Evolutionary conservation across 768 basidiomycete species (phyloP).

Genomic region (Suillus subalutaceus): DNA sequence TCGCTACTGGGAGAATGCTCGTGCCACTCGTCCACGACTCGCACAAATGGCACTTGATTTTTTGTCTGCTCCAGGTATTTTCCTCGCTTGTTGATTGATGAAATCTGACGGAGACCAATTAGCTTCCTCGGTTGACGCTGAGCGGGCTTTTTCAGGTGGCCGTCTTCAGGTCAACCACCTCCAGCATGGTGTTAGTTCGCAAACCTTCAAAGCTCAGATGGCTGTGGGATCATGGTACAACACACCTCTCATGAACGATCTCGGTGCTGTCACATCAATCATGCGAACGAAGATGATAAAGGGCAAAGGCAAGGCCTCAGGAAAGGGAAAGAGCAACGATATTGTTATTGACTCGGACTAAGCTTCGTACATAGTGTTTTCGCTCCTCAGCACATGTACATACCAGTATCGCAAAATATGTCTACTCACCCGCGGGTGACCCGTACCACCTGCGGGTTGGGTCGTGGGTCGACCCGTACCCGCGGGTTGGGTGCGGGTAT

Average conservation of each 20-base stretch:
- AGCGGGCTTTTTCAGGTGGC: slow-evolving; percentile 38
- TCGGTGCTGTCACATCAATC: slow-evolving; percentile 15
- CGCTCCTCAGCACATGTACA: background rate
- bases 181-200: slow-evolving; percentile 37
- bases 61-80: slow-evolving; percentile 27
- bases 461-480: no score
- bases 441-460: background rate
- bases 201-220: slow-evolving; percentile 38
- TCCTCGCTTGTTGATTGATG: no score
- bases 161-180: slow-evolving; percentile 34
- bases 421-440: background rate
- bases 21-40: slow-evolving; percentile 18
- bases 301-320: background rate
- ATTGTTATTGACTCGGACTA: background rate
- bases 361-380: background rate
- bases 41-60: slow-evolving; percentile 30
- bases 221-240: slow-evolving; percentile 34
- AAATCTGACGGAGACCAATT: background rate
- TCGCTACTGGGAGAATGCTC: slow-evolving; percentile 16
- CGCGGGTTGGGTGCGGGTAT: no score
- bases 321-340: background rate
- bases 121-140: slow-evolving; percentile 39
- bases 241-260: slow-evolving; percentile 22
- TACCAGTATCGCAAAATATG: background rate
- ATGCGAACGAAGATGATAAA: background rate